Evolutionary conservation across 768 basidiomycete species (phyloP).

Genomic region (Tulasnella sp.): DNA sequence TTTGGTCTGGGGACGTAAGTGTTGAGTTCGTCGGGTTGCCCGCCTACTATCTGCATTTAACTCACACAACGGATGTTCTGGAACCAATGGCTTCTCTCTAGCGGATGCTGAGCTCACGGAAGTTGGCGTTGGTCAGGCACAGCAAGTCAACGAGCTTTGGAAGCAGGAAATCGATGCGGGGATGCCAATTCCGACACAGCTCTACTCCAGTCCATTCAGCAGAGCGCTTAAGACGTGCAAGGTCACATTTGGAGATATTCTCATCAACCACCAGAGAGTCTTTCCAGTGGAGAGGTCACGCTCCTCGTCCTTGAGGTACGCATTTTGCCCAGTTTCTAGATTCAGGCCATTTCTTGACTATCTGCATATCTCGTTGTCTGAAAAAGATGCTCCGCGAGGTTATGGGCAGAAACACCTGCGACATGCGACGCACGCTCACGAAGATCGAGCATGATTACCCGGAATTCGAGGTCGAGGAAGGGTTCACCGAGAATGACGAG

Average conservation of each 20-base stretch:
- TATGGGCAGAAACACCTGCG: slow-evolving; percentile 60
- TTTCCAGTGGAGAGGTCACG: slow-evolving; percentile 8
- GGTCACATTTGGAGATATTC: slow-evolving; percentile 39
- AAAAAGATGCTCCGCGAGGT: slow-evolving; percentile 48
- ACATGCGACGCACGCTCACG: slow-evolving; percentile 43
- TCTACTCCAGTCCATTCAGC: slow-evolving; percentile 55
- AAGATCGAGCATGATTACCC: slow-evolving; percentile 43
- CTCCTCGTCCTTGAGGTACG: slow-evolving; percentile 40
- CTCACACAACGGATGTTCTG: no score
- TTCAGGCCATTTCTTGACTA: no score
- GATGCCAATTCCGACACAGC: slow-evolving; percentile 43
- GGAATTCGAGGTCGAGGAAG: slow-evolving; percentile 42
- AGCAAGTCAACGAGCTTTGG: slow-evolving; percentile 38
- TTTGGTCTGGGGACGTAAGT: slow-evolving; percentile 50
- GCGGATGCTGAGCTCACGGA: slow-evolving; percentile 35
- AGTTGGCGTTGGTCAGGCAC: slow-evolving; percentile 48
- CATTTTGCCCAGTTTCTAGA: no score
- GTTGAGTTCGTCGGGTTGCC: no score
- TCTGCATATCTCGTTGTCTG: no score
- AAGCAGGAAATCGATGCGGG: slow-evolving; percentile 32
- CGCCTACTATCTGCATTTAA: no score
- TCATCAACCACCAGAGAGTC: no score
- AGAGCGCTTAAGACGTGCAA: slow-evolving; percentile 49
- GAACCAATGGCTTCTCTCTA: no score
- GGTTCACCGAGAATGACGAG: slow-evolving; percentile 52